Evolutionary conservation across 176 grass and related monocot genomes (phyloP).

Genomic region (Triticum urartu): DNA sequence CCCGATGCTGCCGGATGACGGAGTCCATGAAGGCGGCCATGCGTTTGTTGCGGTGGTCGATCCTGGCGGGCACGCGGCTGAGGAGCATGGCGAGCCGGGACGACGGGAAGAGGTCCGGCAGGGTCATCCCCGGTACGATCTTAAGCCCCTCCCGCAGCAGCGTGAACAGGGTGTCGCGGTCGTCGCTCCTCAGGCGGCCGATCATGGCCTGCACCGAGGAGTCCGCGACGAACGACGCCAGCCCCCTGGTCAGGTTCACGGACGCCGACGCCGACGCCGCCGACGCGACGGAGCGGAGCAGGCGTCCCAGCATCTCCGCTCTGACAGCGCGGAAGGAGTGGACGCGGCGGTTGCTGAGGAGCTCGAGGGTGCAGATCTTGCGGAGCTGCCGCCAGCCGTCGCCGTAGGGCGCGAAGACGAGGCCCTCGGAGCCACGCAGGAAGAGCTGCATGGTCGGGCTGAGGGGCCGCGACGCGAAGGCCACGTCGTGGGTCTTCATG

Average conservation of each 20-base stretch:
- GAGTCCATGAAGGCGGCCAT: background rate
- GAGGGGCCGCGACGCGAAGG: background rate
- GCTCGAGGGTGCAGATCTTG: slow-evolving; percentile 30
- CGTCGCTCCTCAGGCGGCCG: background rate
- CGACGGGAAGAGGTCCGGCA: background rate
- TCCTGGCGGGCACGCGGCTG: background rate
- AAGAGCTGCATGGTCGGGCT: background rate
- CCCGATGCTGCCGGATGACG: background rate
- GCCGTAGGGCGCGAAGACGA: slow-evolving; percentile 13
- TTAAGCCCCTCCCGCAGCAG: background rate
- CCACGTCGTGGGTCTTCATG: background rate
- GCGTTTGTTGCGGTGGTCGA: background rate
- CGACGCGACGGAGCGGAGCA: background rate
- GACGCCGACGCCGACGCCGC: background rate
- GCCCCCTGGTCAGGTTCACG: background rate
- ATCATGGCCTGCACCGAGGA: background rate
- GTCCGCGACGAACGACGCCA: background rate
- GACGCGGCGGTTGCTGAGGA: slow-evolving; percentile 24
- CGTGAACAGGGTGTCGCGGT: background rate
- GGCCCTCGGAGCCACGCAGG: background rate
- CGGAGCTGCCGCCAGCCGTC: slow-evolving; percentile 26
- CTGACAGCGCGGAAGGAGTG: background rate
- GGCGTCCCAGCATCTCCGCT: background rate
- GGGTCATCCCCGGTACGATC: background rate
- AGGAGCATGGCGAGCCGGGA: background rate